Evolutionary conservation across 164 flowering plant species (phyloP), one percentile per base, ranked within the genome.

Genomic region (Liriodendron chinense): DNA sequence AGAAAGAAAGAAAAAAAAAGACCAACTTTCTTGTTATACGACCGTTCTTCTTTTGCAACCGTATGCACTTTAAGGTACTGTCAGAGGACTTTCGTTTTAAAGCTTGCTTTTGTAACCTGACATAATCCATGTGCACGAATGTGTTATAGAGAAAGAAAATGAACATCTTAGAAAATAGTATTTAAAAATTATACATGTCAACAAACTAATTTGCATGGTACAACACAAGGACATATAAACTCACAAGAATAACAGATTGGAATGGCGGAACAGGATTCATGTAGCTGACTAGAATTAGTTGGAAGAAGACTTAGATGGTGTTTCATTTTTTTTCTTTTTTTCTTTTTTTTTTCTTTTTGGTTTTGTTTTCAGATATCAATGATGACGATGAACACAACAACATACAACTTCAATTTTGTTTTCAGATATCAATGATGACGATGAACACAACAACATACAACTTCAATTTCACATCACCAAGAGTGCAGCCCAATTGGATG

Each of bases 21-120:
- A 86, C 92, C 78, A 64, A 96, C 99, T 91, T 94, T 74, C 81
- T 84, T 7, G 99, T 93, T 47, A 92, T 92, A 43, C 82, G 82
- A 76, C 77, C 76, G 65, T 83, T 87, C 65, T 47, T 76, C 48
- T 71, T 80, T 76, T 74, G 67, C 12, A 78, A 72, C 1, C 82
- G 61, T 53, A 75, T 72, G 65, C 66, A 28, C 82, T 79, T 83
- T 67, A 80, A 71, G 14, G 74, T 71, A 74, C 75, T 75, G 50
- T 53, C 61, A 28, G 79, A 66, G 43, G 85, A 72, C 71, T 80
- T 80, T 24, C 80, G 63, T 43, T 43, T 57, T 14, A 71, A 25
- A 28, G 16, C 47, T 26, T 79, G 70, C 68, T 77, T 75, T 50
- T 83, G 75, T 12, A 80, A 79, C 80, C 26, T 63, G 66, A 18